Conservation (phyloP, 352 stramenopile species). For the Elongisporangium anandrum region DNA sequence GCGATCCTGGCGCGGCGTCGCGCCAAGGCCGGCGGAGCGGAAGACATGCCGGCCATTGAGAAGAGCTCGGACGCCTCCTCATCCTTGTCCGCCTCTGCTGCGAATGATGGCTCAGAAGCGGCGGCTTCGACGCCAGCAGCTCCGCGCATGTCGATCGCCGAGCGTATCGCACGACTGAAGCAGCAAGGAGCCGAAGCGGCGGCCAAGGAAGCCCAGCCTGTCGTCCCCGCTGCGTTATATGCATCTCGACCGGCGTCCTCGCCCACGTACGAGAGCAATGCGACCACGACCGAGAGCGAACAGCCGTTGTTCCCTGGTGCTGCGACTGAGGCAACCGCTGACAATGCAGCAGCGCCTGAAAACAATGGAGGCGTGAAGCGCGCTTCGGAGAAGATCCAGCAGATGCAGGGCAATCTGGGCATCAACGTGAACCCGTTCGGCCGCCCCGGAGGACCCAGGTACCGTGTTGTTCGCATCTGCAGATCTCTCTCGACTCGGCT, state of each 20-base stretch:
- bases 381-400: slow-evolving; percentile 58
- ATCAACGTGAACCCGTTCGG: slow-evolving; percentile 84
- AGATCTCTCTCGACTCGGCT: neutral
- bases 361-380: slow-evolving; percentile 21
- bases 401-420: slow-evolving; percentile 74
- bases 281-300: neutral
- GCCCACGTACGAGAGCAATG: neutral
- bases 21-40: slow-evolving; percentile 53
- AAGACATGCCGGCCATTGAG: slow-evolving; percentile 24
- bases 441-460: slow-evolving; percentile 29
- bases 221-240: neutral
- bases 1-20: slow-evolving; percentile 76
- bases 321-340: neutral
- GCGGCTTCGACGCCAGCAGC: slow-evolving; percentile 3
- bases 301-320: neutral
- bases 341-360: slow-evolving; percentile 13
- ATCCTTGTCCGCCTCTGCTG: slow-evolving; percentile 1
- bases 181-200: slow-evolving; percentile 47
- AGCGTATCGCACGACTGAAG: slow-evolving; percentile 73
- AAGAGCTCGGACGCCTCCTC: slow-evolving; percentile 10
- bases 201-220: slow-evolving; percentile 3
- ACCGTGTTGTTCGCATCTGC: neutral
- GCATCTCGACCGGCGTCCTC: slow-evolving; percentile 1
- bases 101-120: slow-evolving; percentile 5
- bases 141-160: slow-evolving; percentile 52